Base-by-base conservation (phyloP, 805 yeast genomes). In the Tetrapisispora arboricola region DNA sequence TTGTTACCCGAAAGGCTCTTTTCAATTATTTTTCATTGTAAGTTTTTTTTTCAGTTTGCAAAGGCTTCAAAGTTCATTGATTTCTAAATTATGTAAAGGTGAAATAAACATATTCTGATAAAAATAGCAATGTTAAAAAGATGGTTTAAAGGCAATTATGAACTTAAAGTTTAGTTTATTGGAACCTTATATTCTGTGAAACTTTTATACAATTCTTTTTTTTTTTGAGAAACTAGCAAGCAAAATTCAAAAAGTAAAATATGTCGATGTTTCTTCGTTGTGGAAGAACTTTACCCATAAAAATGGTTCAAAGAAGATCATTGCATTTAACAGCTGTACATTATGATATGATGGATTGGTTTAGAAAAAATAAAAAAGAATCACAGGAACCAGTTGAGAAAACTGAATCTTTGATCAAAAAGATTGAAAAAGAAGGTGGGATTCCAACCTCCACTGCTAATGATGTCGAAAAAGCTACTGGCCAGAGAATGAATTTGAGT, bases 331-430 rank as follows among this genome's bases (percentile, higher is more conserved):
- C 26, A 3, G 33, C 29, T 4, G 15, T 35, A 13, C 41, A 29
- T 18, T 37, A 18, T 9, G 65, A 67, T 20, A 63, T 66, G 48
- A 52, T 66, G 58, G 64, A 65, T 31, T 66, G 71, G 71, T 63
- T 66, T 44, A 61, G 55, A 37, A 48, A 51, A 36, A 63, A 59
- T 49, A 57, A 54, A 39, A 53, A 57, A 24, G 45, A 48, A 33
- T 28, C 40, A 5, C 19, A 16, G 6, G 42, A 39, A 6, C 36
- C 49, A 16, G 33, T 42, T 18, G 49, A 51, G 47, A 51, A 49
- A 29, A 58, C 64, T 1, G 47, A 57, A 38, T 58, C 61, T 22
- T 54, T 65, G 16, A 65, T 66, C 11, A 48, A 52, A 15, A 60
- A 63, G 32, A 65, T 65, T 32, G 71, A 66, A 47, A 39, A 41